These are phyloP conservation scores for Golubevia sp. DNA, from an alignment of 1,284 basidiomycete genomes.

Conservation along the genomic window DNA sequence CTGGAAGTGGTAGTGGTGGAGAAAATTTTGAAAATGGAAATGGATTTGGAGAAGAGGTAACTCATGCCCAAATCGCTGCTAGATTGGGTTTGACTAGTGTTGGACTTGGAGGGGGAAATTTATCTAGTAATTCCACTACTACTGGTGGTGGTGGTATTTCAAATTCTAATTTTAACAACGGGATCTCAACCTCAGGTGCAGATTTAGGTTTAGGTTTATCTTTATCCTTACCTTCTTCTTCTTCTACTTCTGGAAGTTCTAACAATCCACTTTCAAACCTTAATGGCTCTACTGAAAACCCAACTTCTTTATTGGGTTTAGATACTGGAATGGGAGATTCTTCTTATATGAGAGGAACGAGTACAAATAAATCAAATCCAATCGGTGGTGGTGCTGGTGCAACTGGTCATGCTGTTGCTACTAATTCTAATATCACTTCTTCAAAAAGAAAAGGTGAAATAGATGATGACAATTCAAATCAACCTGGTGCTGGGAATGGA, in stretches of 20 bases:
- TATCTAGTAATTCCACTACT: neutral
- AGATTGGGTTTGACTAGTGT: neutral
- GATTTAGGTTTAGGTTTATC: slow-evolving; percentile 18
- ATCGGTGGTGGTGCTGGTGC: too few relatives aligned
- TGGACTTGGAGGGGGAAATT: neutral
- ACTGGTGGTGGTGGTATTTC: neutral
- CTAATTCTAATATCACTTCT: too few relatives aligned
- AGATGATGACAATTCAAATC: neutral
- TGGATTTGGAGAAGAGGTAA: neutral
- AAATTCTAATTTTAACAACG: neutral
- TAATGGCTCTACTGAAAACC: too few relatives aligned
- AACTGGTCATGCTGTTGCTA: too few relatives aligned
- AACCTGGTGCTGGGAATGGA: neutral
- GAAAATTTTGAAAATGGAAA: neutral
- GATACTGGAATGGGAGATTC: slow-evolving; percentile 28
- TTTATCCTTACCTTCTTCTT: slow-evolving; percentile 7
- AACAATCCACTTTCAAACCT: too few relatives aligned
- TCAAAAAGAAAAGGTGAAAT: neutral
- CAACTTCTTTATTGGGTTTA: too few relatives aligned
- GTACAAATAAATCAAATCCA: too few relatives aligned
- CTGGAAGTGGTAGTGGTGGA: neutral
- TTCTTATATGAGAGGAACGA: slow-evolving; percentile 30
- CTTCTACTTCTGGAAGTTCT: too few relatives aligned
- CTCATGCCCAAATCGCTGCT: neutral
- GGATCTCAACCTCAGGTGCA: slow-evolving; percentile 1